phyloP scores from a whole-genome alignment of 768 basidiomycete species.

The Candolleomyces aberdarensis region DNA sequence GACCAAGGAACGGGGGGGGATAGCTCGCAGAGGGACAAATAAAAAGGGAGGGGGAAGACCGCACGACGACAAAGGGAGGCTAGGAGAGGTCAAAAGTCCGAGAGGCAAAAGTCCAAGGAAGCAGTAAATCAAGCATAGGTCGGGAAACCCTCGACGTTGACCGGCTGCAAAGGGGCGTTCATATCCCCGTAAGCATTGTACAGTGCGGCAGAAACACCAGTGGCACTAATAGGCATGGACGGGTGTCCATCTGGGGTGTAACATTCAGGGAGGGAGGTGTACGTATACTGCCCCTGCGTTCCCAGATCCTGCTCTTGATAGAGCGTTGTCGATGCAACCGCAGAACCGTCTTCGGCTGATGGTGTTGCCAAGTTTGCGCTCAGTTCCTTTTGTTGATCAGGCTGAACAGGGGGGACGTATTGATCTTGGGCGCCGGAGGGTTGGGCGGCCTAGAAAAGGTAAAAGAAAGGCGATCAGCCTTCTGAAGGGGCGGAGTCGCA shows the following conservation, averaged over 20 bases:
- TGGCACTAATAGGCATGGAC: not conserved
- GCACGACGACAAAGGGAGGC: not conserved
- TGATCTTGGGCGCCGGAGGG: not conserved
- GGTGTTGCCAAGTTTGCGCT: not conserved
- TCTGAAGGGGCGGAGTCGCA: not conserved
- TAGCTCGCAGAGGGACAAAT: not conserved
- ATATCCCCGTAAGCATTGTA: not conserved
- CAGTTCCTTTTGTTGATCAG: not conserved
- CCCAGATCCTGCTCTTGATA: constrained; percentile 2
- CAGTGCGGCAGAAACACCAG: not conserved
- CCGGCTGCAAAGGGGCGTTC: not conserved
- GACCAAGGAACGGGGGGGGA: not conserved
- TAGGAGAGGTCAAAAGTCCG: not conserved
- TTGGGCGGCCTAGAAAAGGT: not conserved
- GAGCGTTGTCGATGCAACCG: not conserved
- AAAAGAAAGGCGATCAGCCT: constrained; percentile 1
- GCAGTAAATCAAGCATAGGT: constrained; percentile 2
- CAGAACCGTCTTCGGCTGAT: constrained; percentile 1
- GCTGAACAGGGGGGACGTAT: not conserved
- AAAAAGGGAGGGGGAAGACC: not conserved
- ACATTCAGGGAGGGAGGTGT: not conserved
- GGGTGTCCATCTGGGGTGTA: not conserved
- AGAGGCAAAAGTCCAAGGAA: constrained; percentile 1
- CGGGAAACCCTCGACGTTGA: constrained; percentile 5
- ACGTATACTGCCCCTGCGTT: not conserved